Evolutionary conservation across 768 basidiomycete genomes (phyloP).

Genomic region (Podaxis rugospora): DNA sequence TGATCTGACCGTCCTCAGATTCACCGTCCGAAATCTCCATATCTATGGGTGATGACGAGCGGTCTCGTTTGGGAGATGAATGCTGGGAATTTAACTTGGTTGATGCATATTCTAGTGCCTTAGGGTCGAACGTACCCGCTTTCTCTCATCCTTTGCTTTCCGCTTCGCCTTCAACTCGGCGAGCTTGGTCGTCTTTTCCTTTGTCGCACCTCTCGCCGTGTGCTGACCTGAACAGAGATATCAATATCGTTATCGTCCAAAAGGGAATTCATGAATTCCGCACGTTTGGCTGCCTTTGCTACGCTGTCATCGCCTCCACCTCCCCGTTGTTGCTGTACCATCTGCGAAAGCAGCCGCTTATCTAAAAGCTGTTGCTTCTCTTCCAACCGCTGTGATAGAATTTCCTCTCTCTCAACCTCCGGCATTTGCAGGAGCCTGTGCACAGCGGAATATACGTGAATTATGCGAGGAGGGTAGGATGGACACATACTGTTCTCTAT

Average conservation of each 20-base stretch:
- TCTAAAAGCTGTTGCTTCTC: slow-evolving; percentile 75
- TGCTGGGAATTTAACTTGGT: slow-evolving; percentile 33
- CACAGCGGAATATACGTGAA: not conserved
- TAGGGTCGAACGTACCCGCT: slow-evolving; percentile 52
- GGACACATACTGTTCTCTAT: slow-evolving; percentile 68
- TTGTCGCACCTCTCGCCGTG: slow-evolving; percentile 65
- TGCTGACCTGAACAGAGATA: slow-evolving; percentile 57
- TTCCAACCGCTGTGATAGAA: slow-evolving; percentile 76
- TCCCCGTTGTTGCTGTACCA: slow-evolving; percentile 64
- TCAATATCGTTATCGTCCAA: not conserved
- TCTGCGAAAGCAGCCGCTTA: slow-evolving; percentile 63
- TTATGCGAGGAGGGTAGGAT: not conserved
- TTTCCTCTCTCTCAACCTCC: slow-evolving; percentile 87
- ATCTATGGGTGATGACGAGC: slow-evolving; percentile 78
- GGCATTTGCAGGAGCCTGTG: slow-evolving; percentile 71
- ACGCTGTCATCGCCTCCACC: slow-evolving; percentile 53
- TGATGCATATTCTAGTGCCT: slow-evolving; percentile 9
- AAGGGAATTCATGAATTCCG: slow-evolving; percentile 19
- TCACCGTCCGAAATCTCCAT: slow-evolving; percentile 87
- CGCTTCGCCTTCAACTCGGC: slow-evolving; percentile 85
- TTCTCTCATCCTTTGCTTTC: slow-evolving; percentile 86
- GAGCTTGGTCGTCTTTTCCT: slow-evolving; percentile 74
- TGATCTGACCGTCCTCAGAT: slow-evolving; percentile 79
- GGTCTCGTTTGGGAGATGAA: slow-evolving; percentile 51
- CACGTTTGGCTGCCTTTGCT: slow-evolving; percentile 75